Evolutionary conservation across 2,329 filamentous ascomycete species (phyloP).

Genomic region (Calonectria pseudoreteaudii): DNA sequence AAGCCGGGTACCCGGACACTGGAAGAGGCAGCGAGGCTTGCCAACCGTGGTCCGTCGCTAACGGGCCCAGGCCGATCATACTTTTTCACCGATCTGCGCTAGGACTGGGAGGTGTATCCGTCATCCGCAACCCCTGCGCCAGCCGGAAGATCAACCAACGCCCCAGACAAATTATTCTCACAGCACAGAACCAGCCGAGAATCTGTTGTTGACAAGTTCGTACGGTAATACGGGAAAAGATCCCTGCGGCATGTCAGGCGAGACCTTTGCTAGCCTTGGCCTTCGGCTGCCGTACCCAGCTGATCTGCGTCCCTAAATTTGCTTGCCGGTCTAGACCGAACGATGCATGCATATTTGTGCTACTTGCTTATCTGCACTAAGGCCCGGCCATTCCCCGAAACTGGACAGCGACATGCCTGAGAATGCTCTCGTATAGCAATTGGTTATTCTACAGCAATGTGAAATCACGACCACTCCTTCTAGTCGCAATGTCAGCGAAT

Average conservation of each 20-base stretch:
- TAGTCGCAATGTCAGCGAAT: neutral
- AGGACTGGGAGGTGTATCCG: conserved; percentile 11
- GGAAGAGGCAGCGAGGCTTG: conserved; percentile 1
- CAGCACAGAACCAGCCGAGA: neutral
- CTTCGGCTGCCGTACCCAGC: neutral
- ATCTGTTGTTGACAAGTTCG: neutral
- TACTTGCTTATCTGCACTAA: neutral
- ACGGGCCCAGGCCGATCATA: conserved; percentile 5
- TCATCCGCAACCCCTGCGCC: neutral
- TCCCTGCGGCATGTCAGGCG: neutral
- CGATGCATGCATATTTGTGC: neutral
- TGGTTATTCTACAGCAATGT: neutral
- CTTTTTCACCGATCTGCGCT: conserved; percentile 12
- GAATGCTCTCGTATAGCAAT: neutral
- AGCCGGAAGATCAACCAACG: neutral
- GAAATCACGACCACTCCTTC: neutral
- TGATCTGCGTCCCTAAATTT: neutral
- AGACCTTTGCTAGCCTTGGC: neutral
- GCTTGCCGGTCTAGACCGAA: neutral
- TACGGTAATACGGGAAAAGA: neutral
- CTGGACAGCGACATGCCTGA: too few relatives aligned
- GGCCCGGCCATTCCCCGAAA: neutral
- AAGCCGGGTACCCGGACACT: conserved; percentile 2
- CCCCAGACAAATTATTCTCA: neutral
- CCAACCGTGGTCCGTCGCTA: neutral